Conservation (phyloP, 495 filamentous ascomycete species). For the Xylaria palmicola region DNA sequence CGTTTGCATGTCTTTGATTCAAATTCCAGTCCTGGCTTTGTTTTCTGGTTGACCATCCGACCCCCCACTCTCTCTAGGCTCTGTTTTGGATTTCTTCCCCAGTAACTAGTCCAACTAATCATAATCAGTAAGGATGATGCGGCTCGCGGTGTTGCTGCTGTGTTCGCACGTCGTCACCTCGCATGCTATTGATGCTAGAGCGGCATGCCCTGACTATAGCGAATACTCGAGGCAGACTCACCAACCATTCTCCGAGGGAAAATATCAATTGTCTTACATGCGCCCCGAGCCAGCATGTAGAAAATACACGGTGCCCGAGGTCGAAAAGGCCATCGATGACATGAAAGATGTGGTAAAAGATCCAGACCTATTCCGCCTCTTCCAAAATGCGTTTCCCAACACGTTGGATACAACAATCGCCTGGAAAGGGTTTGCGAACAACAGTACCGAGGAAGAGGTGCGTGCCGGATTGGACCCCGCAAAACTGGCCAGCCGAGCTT, state of each 20-base stretch:
- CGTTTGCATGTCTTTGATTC: background rate
- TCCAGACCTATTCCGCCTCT: slow-evolving; percentile 65
- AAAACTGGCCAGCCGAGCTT: background rate
- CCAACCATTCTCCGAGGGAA: slow-evolving; percentile 44
- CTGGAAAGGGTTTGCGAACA: slow-evolving; percentile 57
- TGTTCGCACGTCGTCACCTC: slow-evolving; percentile 19
- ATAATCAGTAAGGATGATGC: slow-evolving; percentile 18
- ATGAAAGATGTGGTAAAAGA: slow-evolving; percentile 54
- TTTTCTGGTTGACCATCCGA: background rate
- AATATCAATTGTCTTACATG: slow-evolving; percentile 52
- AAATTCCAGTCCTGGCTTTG: background rate
- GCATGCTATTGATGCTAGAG: slow-evolving; percentile 10
- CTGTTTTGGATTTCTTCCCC: too few species aligned
- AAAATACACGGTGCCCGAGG: slow-evolving; percentile 55
- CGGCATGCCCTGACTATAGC: slow-evolving; percentile 55
- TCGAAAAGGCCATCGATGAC: slow-evolving; percentile 54
- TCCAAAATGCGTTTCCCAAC: slow-evolving; percentile 65
- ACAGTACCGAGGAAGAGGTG: slow-evolving; percentile 42
- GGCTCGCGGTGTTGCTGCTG: slow-evolving; percentile 17
- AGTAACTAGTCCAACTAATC: background rate
- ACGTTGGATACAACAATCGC: slow-evolving; percentile 67
- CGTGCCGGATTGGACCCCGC: background rate
- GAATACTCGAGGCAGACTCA: slow-evolving; percentile 47
- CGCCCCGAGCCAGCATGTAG: slow-evolving; percentile 57
- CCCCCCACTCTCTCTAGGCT: background rate